Base-by-base conservation (phyloP, 2,329 filamentous ascomycete species). In the Phyllosticta ampelicida region DNA sequence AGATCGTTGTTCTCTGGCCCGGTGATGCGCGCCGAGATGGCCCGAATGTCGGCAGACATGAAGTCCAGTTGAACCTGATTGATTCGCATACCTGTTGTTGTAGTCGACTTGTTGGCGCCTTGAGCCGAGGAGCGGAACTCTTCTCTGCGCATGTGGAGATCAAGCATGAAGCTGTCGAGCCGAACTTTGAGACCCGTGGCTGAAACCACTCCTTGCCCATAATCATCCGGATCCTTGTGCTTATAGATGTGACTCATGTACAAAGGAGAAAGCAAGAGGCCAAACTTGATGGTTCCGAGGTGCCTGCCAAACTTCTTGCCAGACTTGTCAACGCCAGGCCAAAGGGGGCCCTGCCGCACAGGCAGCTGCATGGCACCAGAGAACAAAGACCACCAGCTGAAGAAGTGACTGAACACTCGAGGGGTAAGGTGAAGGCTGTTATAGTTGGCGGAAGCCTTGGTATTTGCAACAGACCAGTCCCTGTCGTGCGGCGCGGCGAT, bases 291-390 rank as follows among this genome's bases (percentile, higher is more conserved):
- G 9, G 95, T 99, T n/a, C 90, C 92, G 61, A 99, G 77, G 73
- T 99, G 95, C 54, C 94, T 84, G 13, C 92, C 92, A 70, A 99
- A 99, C 70, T 99, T 99, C 75, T 99, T 99, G 78, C 90, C 96
- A 51, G 90, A 94, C 77, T 96, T 96, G 65, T 96, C 94, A 21
- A 90, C 82, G 0, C 90, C 90, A 5, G 91, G 92, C 85, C 91
- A 99, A 2, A 99, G 79, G 52, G 82, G 81, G 16, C 94, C 94
- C 75, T 99, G 95, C 0, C 94, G 89, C 59, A 99, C 87, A 10
- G 94, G 95, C 26, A 99, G 78, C 10, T 92, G 95, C 85, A 97
- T 90, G 9, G 92, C 87, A 1, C 92, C 91, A 9, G 90, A 90
- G 72, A 99, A 99, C 64, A 97, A 84, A 0, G 88, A 92, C 90